Base-by-base conservation (phyloP, 345 rosid genomes). In the Capsella bursapastoris region DNA sequence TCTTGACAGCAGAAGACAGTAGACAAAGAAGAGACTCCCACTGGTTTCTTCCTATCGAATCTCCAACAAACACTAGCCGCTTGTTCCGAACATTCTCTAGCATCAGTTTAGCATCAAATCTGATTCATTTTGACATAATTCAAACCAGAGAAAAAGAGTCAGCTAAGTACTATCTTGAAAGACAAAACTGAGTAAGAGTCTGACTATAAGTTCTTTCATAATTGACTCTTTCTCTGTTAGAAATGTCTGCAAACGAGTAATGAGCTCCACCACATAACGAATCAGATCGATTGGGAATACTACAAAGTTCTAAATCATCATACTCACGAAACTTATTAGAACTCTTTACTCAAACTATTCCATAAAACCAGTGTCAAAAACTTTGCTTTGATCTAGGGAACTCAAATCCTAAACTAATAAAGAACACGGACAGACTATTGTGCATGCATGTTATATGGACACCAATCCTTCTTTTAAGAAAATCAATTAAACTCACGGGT, bases 21-120 rank as follows among this genome's bases (percentile, higher is more conserved):
- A 95, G 74, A 79, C 97, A 92, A 40, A 95, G 88, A 58, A 92
- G 87, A 45, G 97, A 95, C 76, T 95, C 97, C 97, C 96, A 92
- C 29, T 95, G 99, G 82, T 95, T 95, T 78, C 98, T 84, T 56
- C 96, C 99, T 43, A 95, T 82, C 8, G 99, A 95, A 41, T 92
- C 99, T 6, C 99, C 99, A n/a, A 86, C 91, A 74, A 92, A 95
- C 14, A 81, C 97, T 7, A 95, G 78, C 69, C 96, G 68, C 73
- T 83, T 77, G 73, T 90, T 80, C 38, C 85, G 82, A 32, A 92
- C 76, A 57, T 82, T 86, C 75, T 90, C 89, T 58, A 92, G 74
- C 96, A 90, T 87, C 70, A 74, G 15, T 59, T 72, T 81, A 22
- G 93, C 93, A 78, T 88, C 84, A 69, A 95, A 95, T 66, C 97